Base-by-base conservation (phyloP, 2,329 filamentous ascomycete genomes). In the Fusarium bactridioides region DNA sequence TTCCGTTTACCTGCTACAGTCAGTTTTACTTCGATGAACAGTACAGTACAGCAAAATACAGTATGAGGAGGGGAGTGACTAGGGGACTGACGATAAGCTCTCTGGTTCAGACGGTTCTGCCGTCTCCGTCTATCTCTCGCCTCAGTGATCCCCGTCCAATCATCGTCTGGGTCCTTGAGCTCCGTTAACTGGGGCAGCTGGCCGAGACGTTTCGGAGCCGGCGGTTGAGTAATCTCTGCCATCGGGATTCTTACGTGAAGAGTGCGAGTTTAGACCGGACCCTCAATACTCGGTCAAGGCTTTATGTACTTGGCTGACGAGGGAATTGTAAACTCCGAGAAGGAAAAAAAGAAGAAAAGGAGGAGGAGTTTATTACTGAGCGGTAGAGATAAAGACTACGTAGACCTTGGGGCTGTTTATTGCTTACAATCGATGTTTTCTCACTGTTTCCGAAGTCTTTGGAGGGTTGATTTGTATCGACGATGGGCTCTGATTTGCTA, bases 71-170 rank as follows among this genome's bases (percentile, higher is more conserved):
- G 47, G 31, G 0, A 35, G 33, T 35, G 15, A 15, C 31, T 12
- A 35, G 12, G 12, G 21, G 27, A 70, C 75, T 70, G 29, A 77
- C 75, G 69, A 57, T 70, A 74, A 25, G 75, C 74, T 53, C 75
- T 59, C 44, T 75, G 70, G 35, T 76, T 77, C 40, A 77, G 57
- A 38, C 75, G 75, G 25, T 77, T 77, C 62, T 77, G 75, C 18
- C 75, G 66, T 35, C 67, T 69, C 31, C 75, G 70, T 44, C 75
- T 60, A 31, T 77, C 75, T 5, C 64, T 58, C n/a, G 74, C 47
- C 27, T 70, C 66, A n/a, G 72, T 76, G 15, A 75, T 62, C 7
- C 75, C 75, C 18, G 67, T 74, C 75, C 75, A 77, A 67, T 77
- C 75, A 62, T 77, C 75, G 0, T 74, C 62, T 8, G 74, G 66